phyloP scores from a whole-genome alignment of 2,329 filamentous ascomycete genomes.

The Nothomitra cinnamomea region DNA sequence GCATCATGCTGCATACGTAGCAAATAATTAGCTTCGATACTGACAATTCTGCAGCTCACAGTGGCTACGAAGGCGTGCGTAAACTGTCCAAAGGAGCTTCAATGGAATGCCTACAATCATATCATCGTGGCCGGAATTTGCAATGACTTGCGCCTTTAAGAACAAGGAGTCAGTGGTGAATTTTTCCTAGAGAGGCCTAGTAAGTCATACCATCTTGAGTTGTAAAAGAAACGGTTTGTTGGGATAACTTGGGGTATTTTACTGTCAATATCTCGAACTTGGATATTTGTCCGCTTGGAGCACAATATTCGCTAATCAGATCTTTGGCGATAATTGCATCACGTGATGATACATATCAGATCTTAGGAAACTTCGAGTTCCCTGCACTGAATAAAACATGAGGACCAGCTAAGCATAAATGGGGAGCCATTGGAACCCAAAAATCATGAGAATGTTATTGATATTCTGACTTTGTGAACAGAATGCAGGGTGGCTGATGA shows the following conservation, averaged over 20 bases:
- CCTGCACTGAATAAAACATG: too few relatives aligned
- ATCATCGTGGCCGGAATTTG: slow-evolving; percentile 85
- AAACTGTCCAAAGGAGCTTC: neutral
- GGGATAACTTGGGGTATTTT: neutral
- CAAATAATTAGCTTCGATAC: slow-evolving; percentile 13
- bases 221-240: neutral
- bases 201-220: slow-evolving; percentile 6
- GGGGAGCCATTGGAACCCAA: too few relatives aligned
- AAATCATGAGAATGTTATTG: too few relatives aligned
- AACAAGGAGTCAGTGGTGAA: neutral
- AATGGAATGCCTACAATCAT: slow-evolving; percentile 71
- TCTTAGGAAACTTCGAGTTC: too few relatives aligned
- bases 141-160: slow-evolving; percentile 55
- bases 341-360: too few relatives aligned
- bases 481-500: too few relatives aligned
- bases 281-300: slow-evolving; percentile 1
- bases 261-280: neutral
- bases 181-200: too few relatives aligned
- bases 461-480: too few relatives aligned
- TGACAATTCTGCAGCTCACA: neutral
- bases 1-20: slow-evolving; percentile 67
- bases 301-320: neutral
- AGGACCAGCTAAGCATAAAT: too few relatives aligned
- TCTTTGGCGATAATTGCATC: neutral
- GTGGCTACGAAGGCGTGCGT: neutral